phyloP scores from a whole-genome alignment of 805 yeast genomes.

The Diddensiella transvaalensis region DNA sequence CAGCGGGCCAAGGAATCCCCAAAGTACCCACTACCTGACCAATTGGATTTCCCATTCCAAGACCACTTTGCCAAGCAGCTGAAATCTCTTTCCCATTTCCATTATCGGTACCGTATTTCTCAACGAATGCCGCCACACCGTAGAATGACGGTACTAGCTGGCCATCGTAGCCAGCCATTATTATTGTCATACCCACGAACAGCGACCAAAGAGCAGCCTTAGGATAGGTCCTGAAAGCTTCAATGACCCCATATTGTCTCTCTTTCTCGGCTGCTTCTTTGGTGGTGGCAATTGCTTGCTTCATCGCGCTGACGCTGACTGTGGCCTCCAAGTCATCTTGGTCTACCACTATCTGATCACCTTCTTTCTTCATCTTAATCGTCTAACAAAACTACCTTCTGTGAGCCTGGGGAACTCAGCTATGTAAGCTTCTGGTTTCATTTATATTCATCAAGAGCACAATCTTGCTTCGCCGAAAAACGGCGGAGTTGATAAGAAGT shows the following conservation, averaged over 20 bases:
- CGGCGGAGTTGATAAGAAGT: neutral
- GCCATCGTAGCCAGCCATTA: slow-evolving; percentile 50
- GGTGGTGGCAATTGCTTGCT: slow-evolving; percentile 23
- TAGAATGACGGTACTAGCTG: slow-evolving; percentile 42
- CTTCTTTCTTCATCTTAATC: neutral
- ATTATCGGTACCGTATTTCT: slow-evolving; percentile 39
- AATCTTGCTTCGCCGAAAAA: neutral
- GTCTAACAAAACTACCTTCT: neutral
- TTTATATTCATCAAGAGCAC: neutral
- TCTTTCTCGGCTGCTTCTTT: slow-evolving; percentile 26
- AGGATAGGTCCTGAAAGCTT: slow-evolving; percentile 42
- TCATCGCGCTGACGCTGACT: neutral
- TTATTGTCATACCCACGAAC: slow-evolving; percentile 41
- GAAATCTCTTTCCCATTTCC: slow-evolving; percentile 16
- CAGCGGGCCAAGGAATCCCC: slow-evolving; percentile 42
- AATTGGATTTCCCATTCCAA: slow-evolving; percentile 20
- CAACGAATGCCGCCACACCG: slow-evolving; percentile 44
- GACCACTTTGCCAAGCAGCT: slow-evolving; percentile 23
- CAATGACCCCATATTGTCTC: slow-evolving; percentile 29
- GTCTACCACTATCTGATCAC: neutral
- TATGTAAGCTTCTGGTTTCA: no score
- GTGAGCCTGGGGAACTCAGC: neutral
- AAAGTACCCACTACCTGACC: slow-evolving; percentile 46
- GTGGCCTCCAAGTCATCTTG: neutral
- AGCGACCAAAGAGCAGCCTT: slow-evolving; percentile 47